Base-by-base conservation (phyloP, 2,329 filamentous ascomycete species). In the Aureobasidium sp. region DNA sequence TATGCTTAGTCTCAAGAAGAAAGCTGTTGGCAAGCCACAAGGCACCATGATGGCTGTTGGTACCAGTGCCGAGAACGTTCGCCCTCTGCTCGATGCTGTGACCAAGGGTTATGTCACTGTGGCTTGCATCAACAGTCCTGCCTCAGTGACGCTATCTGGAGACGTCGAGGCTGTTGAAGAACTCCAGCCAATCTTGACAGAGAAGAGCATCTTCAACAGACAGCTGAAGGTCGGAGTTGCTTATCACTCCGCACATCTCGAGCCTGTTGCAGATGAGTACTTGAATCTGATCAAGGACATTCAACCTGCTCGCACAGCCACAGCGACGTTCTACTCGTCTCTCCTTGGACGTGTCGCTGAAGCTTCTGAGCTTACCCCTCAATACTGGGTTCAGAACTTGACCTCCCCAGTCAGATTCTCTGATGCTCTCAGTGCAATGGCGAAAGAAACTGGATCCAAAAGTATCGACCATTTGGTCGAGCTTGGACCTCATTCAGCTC, bases 311-410 rank as follows among this genome's bases (percentile, higher is more conserved):
- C 21, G 21, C 21, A 21, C 21, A 21, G 21, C 21, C 21, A 21
- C 21, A 21, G 21, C 21, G 21, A 21, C 21, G 21, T 21, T 21
- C 21, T 21, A 21, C 21, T 21, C 21, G 21, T 21, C 21, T 21
- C 21, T 21, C 21, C 21, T 21, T 21, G 21, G 21, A 21, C 21
- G 21, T 21, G 21, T 21, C 21, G 21, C 21, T 21, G 21, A 21
- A 21, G 21, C 21, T 21, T 21, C 21, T 21, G 21, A 21, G 21
- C 21, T 21, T 21, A 44, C 9, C 2, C 67, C 62, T 8, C 45
- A 51, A 0, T 80, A 81, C 66, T 81, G 79, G 79, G 67, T 62
- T 1, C 69, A 75, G 30, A 81, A 81, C 64, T 75, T 81, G 74
- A 65, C 70, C 2, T 67, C 72, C 11, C 70, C 78, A 1, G 78